A percentile compares a stretch with the other conserved stretches of the same genome.
phyloP scores from a whole-genome alignment of 2,329 filamentous ascomycete genomes.

The Trematosphaeria pertusa region DNA sequence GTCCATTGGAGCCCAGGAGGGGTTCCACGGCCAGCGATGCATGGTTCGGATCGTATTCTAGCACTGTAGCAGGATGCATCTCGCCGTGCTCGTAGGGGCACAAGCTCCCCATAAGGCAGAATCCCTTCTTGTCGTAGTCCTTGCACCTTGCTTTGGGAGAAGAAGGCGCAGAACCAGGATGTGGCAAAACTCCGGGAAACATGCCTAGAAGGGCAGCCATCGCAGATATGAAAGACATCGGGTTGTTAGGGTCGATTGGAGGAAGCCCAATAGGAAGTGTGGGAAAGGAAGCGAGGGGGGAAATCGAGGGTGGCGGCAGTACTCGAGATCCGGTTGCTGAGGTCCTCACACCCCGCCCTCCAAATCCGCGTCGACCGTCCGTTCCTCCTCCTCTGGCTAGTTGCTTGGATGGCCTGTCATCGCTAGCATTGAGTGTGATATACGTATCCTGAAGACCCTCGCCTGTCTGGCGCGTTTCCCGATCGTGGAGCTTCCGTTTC shows the following conservation, averaged over 20 bases:
- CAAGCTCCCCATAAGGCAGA: slow-evolving; percentile 69
- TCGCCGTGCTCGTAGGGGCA: slow-evolving; percentile 75
- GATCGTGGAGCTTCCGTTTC: slow-evolving; percentile 66
- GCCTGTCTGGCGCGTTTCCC: slow-evolving; percentile 53
- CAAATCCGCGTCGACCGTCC: slow-evolving; percentile 1
- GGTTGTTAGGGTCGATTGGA: slow-evolving; percentile 65
- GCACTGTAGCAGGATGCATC: slow-evolving; percentile 18
- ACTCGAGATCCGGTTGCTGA: neutral
- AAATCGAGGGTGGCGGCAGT: neutral
- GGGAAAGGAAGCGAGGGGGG: slow-evolving; percentile 29
- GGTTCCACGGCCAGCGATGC: slow-evolving; percentile 49
- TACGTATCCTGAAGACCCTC: slow-evolving; percentile 52
- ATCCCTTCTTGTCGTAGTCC: slow-evolving; percentile 77
- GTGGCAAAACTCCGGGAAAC: slow-evolving; percentile 24
- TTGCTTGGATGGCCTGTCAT: slow-evolving; percentile 61
- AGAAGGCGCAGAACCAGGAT: no score
- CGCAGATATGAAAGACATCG: slow-evolving; percentile 67
- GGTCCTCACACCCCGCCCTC: neutral
- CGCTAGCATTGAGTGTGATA: slow-evolving; percentile 35
- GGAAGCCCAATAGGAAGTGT: slow-evolving; percentile 55
- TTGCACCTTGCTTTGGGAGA: slow-evolving; percentile 66
- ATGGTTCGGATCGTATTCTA: slow-evolving; percentile 67
- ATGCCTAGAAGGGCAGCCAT: slow-evolving; percentile 60
- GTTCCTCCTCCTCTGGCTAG: slow-evolving; percentile 60
- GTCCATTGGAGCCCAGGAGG: neutral